Percentiles rank a stretch among this genome's conserved stretches.
phyloP scores from a whole-genome alignment of 805 yeast genomes.

The Candida ovalis region DNA sequence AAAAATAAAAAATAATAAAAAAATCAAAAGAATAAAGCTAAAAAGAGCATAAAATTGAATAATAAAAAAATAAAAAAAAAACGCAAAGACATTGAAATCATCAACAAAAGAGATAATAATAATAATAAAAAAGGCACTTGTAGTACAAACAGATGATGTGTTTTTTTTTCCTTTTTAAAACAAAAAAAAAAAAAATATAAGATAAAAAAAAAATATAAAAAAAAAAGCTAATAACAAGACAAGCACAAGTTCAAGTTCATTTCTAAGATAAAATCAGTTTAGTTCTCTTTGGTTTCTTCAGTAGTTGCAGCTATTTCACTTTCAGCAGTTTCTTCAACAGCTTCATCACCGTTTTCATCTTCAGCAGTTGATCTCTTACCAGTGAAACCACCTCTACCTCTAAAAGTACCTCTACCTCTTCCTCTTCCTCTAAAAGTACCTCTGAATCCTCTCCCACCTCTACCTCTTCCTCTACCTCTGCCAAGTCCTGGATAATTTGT shows the following conservation, averaged over 20 bases:
- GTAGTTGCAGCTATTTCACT: not conserved
- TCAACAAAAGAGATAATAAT: not conserved
- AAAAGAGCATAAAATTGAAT: not conserved
- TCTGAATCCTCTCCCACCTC: conserved; percentile 22
- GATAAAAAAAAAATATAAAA: not conserved
- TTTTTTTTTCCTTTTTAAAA: too few relatives aligned
- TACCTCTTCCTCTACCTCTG: conserved; percentile 32
- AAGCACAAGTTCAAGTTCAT: not conserved
- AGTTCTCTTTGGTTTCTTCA: not conserved
- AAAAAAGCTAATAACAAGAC: not conserved
- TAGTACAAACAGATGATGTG: not conserved
- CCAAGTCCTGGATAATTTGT: conserved; percentile 60
- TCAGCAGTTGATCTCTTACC: not conserved
- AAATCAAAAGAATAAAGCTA: not conserved
- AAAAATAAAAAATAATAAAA: not conserved
- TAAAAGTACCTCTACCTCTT: conserved; percentile 7
- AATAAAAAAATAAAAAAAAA: not conserved
- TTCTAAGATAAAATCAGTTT: not conserved
- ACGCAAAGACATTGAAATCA: not conserved
- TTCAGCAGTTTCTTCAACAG: not conserved
- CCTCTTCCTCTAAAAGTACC: conserved; percentile 14
- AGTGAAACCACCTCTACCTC: conserved; percentile 4
- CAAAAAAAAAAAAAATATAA: not conserved
- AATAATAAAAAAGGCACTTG: not conserved
- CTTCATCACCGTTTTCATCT: not conserved